phyloP scores from a whole-genome alignment of 345 rosid genomes.

The Acer saccharum region DNA sequence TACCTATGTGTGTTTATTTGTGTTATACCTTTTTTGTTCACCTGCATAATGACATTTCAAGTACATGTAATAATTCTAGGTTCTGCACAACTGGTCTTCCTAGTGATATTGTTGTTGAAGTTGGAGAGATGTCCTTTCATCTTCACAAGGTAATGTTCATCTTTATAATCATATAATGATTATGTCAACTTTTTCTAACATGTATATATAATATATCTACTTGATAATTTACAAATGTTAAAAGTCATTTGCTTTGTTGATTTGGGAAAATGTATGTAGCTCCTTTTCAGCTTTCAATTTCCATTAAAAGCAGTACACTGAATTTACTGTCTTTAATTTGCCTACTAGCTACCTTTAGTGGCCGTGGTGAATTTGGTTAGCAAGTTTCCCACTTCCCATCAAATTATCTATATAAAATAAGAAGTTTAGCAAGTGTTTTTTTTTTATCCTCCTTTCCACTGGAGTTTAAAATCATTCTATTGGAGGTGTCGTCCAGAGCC shows the following conservation, averaged over 20 bases:
- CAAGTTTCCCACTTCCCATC: not conserved
- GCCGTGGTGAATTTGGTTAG: not conserved
- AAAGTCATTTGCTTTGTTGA: constrained; percentile 5
- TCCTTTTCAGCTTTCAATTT: not conserved
- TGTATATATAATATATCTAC: not conserved
- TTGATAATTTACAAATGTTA: not conserved
- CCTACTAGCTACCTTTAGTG: not conserved
- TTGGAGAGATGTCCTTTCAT: constrained; percentile 92
- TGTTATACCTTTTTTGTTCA: not conserved
- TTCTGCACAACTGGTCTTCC: constrained; percentile 98
- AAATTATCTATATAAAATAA: not conserved
- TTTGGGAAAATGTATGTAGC: constrained; percentile 10
- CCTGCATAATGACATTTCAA: not conserved
- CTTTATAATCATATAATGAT: not conserved
- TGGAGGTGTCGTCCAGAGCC: not conserved
- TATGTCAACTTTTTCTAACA: not conserved
- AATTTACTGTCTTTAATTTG: constrained; percentile 1
- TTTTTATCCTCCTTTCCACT: not conserved
- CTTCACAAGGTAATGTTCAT: constrained; percentile 82
- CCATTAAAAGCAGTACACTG: not conserved
- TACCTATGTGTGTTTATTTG: too few relatives aligned
- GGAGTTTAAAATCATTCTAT: not conserved
- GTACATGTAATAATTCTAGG: constrained; percentile 42
- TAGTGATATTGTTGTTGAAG: constrained; percentile 87
- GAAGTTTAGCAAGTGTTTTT: not conserved